A percentile compares a stretch with the other conserved stretches of the same genome.
phyloP scores from a whole-genome alignment of 441 rosid genomes.

The Gossypium trilobum region DNA sequence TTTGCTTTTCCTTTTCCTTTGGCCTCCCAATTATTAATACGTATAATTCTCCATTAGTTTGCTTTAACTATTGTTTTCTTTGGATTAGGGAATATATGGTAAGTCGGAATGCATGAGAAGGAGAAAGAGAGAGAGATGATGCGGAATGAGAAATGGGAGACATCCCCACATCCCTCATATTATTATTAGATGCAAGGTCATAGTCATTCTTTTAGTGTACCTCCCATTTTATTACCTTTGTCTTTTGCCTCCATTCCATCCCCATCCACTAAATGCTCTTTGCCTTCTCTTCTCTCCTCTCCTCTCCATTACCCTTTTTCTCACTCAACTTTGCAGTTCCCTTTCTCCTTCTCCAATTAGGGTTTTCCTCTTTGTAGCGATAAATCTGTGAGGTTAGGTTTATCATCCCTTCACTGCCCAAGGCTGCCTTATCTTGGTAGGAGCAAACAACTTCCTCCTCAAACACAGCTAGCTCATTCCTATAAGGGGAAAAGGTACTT shows the following conservation, averaged over 20 bases:
- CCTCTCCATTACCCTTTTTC: constrained; percentile 17
- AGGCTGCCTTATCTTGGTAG: background rate
- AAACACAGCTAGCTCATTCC: constrained; percentile 21
- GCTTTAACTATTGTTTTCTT: background rate
- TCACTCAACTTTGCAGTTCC: constrained; percentile 21
- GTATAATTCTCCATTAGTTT: constrained; percentile 2
- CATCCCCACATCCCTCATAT: constrained; percentile 45
- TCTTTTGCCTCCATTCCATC: constrained; percentile 61
- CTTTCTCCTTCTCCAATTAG: constrained; percentile 21
- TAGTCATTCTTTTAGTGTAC: constrained; percentile 61
- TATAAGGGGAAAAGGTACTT: constrained; percentile 31
- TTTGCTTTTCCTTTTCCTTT: background rate
- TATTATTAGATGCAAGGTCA: constrained; percentile 71
- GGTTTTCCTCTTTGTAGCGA: constrained; percentile 23
- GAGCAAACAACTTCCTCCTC: background rate
- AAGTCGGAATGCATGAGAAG: constrained; percentile 25
- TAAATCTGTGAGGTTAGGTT: background rate
- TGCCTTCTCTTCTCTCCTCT: constrained; percentile 31
- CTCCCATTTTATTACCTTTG: constrained; percentile 50
- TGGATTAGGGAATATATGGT: constrained; percentile 13
- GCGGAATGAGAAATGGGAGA: constrained; percentile 35
- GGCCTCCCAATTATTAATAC: constrained; percentile 4
- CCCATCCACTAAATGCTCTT: constrained; percentile 51
- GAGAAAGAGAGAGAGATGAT: constrained; percentile 18
- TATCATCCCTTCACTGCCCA: background rate